Evolutionary conservation across 2,329 filamentous ascomycete genomes (phyloP).

Genomic region (Microdochium bolleyi): DNA sequence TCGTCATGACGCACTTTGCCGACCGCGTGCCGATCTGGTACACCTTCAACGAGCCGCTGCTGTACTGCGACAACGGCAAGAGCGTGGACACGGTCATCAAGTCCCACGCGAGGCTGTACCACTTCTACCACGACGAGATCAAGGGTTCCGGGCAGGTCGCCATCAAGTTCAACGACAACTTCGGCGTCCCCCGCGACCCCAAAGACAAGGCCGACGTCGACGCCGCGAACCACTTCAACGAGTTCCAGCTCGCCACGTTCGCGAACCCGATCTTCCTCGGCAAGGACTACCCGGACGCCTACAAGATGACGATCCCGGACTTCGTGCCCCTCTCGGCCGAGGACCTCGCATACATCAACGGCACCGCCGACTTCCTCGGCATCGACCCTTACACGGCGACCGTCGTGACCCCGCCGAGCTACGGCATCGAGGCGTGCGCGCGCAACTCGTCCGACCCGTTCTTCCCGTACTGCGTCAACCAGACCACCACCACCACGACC

Average conservation of each 20-base stretch:
- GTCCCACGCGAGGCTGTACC: slow-evolving; percentile 38
- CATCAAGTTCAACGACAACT: slow-evolving; percentile 41
- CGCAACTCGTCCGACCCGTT: slow-evolving; percentile 32
- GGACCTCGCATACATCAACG: slow-evolving; percentile 39
- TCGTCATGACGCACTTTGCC: slow-evolving; percentile 41
- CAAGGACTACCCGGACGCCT: slow-evolving; percentile 37
- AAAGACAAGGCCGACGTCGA: slow-evolving; percentile 30
- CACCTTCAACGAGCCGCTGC: slow-evolving; percentile 44
- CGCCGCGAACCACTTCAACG: slow-evolving; percentile 37
- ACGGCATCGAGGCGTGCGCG: slow-evolving; percentile 38
- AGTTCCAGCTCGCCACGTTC: slow-evolving; percentile 39
- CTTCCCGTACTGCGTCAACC: slow-evolving; percentile 44
- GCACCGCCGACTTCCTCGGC: slow-evolving; percentile 46
- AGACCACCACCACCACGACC: slow-evolving; percentile 33
- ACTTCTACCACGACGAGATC: slow-evolving; percentile 47
- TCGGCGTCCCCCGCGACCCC: slow-evolving; percentile 36
- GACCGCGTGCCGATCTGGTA: slow-evolving; percentile 43
- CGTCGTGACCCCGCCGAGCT: slow-evolving; percentile 37
- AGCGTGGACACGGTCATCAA: slow-evolving; percentile 32
- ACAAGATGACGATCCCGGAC: slow-evolving; percentile 33
- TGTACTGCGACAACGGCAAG: slow-evolving; percentile 29
- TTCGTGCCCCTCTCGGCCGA: slow-evolving; percentile 36
- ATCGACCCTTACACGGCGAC: slow-evolving; percentile 52
- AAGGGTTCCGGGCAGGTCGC: slow-evolving; percentile 40
- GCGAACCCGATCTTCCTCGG: slow-evolving; percentile 45